Evolutionary conservation across 257 asterid genomes (phyloP).

Genomic region (Ocimum tenuiflorum): DNA sequence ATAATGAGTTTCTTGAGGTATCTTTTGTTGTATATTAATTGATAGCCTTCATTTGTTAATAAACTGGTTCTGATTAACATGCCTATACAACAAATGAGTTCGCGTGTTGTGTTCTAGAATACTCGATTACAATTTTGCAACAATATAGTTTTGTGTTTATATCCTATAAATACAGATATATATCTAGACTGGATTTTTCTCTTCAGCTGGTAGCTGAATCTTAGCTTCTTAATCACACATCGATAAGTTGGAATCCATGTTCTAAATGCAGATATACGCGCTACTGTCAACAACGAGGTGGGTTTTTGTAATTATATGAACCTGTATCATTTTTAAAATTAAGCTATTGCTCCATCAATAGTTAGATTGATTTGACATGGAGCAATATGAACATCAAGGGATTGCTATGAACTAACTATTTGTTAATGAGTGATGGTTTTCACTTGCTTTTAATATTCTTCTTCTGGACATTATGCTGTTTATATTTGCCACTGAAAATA

Average conservation of each 20-base stretch:
- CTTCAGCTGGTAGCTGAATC: neutral
- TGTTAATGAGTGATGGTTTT: neutral
- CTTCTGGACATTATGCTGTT: constrained; percentile 2
- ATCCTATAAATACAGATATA: neutral
- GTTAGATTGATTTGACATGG: neutral
- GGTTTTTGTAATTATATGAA: neutral
- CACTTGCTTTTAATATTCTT: constrained; percentile 8
- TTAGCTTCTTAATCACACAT: neutral
- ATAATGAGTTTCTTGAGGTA: neutral
- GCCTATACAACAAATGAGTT: neutral
- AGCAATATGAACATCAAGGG: neutral
- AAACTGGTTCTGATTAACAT: neutral
- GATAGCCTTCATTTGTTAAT: neutral
- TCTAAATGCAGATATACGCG: neutral
- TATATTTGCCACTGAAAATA: constrained; percentile 2
- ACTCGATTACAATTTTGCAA: neutral
- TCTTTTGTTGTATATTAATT: neutral
- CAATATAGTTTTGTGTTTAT: neutral
- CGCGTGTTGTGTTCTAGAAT: neutral
- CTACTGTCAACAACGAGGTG: neutral
- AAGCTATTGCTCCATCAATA: neutral
- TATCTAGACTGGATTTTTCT: neutral
- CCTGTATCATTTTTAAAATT: neutral
- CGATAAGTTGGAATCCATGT: constrained; percentile 1
- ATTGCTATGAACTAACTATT: neutral